These are phyloP conservation scores for Arthrobotrys musiformis DNA, from an alignment of 2,329 filamentous ascomycete species.

Conservation along the genomic window DNA sequence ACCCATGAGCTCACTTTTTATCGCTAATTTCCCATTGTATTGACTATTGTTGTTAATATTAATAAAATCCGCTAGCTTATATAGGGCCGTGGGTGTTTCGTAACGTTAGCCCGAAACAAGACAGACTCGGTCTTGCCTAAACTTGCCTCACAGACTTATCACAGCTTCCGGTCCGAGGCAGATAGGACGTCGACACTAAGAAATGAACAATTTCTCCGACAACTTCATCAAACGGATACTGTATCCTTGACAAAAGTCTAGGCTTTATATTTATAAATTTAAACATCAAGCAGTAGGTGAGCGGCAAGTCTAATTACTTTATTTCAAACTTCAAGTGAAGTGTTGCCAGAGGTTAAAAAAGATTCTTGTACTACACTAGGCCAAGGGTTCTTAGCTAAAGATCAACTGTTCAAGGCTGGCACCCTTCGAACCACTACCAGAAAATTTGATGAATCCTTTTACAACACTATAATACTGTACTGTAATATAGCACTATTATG, in stretches of 20 bases:
- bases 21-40: background rate
- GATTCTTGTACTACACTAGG: no score
- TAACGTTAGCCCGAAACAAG: constrained; percentile 5
- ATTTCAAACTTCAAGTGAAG: no score
- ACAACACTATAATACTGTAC: background rate
- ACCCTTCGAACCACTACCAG: background rate
- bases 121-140: background rate
- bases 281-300: constrained; percentile 5
- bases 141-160: background rate
- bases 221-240: background rate
- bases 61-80: background rate
- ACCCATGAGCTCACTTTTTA: background rate
- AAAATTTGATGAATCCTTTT: background rate
- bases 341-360: background rate
- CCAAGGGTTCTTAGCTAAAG: no score
- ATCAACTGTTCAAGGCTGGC: no score
- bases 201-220: background rate
- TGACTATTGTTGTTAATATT: background rate
- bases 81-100: background rate
- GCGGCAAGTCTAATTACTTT: constrained; percentile 18
- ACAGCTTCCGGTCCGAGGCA: background rate
- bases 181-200: background rate
- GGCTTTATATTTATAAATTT: background rate
- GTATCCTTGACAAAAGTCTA: constrained; percentile 16
- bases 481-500: background rate